Evolutionary conservation across 2,329 filamentous ascomycete species (phyloP).

Genomic region (Penicillium decumbens): DNA sequence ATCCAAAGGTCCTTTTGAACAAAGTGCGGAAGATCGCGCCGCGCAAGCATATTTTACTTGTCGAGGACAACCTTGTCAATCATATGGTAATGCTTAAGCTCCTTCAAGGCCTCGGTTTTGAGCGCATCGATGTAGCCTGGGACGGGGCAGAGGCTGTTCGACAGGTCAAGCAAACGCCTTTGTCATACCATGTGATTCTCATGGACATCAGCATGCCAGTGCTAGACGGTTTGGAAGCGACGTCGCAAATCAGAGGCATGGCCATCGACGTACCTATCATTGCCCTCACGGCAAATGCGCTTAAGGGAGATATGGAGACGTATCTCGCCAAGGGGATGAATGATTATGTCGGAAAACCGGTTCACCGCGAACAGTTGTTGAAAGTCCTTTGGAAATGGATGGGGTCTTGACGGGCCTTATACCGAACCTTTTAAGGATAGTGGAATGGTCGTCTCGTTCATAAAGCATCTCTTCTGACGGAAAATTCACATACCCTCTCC

Average conservation of each 20-base stretch:
- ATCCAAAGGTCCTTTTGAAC: constrained; percentile 10
- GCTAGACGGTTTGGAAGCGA: constrained; percentile 45
- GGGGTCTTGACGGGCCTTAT: constrained; percentile 15
- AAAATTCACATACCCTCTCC: too few relatives aligned
- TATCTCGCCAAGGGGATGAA: constrained; percentile 55
- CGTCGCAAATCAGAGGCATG: constrained; percentile 40
- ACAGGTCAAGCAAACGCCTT: constrained; percentile 39
- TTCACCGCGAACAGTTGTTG: constrained; percentile 48
- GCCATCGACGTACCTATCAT: constrained; percentile 47
- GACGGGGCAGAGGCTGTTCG: constrained; percentile 45
- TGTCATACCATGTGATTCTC: constrained; percentile 43
- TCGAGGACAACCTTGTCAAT: constrained; percentile 44
- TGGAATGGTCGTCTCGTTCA: too few relatives aligned
- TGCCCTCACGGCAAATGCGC: constrained; percentile 54
- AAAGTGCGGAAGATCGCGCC: constrained; percentile 36
- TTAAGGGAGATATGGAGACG: constrained; percentile 52
- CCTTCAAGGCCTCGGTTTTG: constrained; percentile 39
- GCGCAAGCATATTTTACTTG: constrained; percentile 40
- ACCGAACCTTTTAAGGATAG: too few relatives aligned
- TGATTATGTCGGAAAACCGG: constrained; percentile 54
- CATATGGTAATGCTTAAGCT: constrained; percentile 41
- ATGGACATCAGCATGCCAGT: constrained; percentile 50
- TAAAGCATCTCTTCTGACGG: neutral
- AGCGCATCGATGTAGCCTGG: constrained; percentile 41
- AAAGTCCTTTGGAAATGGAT: constrained; percentile 42